These are phyloP conservation scores for Phytopythium chamaehyphon DNA, from an alignment of 352 stramenopile species.

Conservation along the genomic window DNA sequence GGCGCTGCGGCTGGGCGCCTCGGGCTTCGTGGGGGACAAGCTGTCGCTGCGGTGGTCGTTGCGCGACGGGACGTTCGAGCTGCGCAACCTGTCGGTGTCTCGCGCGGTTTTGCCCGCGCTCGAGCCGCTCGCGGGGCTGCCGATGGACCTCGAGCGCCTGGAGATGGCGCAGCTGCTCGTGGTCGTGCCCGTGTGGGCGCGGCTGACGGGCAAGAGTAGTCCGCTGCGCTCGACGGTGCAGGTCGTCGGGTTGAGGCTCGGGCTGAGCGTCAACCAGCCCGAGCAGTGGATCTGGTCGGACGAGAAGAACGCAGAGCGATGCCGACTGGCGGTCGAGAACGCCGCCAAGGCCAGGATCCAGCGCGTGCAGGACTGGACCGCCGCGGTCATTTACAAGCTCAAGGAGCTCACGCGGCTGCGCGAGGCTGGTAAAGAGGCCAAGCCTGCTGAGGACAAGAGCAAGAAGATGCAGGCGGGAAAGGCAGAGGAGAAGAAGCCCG, in stretches of 20 bases:
- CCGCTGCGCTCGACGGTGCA: constrained; percentile 46
- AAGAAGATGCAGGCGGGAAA: constrained; percentile 8
- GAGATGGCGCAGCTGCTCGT: constrained; percentile 50
- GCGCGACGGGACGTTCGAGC: constrained; percentile 47
- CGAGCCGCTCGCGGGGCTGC: constrained; percentile 53
- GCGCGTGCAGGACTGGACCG: constrained; percentile 55
- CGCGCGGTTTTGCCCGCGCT: constrained; percentile 40
- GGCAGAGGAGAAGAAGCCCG: not conserved
- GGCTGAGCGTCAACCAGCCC: constrained; percentile 48
- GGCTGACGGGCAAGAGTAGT: constrained; percentile 14
- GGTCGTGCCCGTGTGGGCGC: constrained; percentile 45
- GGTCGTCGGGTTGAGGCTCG: constrained; percentile 50
- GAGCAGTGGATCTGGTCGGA: constrained; percentile 77
- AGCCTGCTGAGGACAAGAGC: constrained; percentile 7
- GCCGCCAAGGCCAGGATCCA: constrained; percentile 45
- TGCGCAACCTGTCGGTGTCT: constrained; percentile 51
- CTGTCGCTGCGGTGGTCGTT: constrained; percentile 65
- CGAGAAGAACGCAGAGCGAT: constrained; percentile 59
- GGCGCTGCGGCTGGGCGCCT: constrained; percentile 40
- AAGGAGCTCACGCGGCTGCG: constrained; percentile 41
- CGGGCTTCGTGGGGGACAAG: constrained; percentile 41
- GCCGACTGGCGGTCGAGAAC: constrained; percentile 46
- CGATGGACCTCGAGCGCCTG: constrained; percentile 60
- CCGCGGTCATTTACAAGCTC: constrained; percentile 55
- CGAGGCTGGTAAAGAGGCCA: constrained; percentile 18